Conservation (phyloP, 169 alveolate species). For the Plasmodium vinckei region DNA sequence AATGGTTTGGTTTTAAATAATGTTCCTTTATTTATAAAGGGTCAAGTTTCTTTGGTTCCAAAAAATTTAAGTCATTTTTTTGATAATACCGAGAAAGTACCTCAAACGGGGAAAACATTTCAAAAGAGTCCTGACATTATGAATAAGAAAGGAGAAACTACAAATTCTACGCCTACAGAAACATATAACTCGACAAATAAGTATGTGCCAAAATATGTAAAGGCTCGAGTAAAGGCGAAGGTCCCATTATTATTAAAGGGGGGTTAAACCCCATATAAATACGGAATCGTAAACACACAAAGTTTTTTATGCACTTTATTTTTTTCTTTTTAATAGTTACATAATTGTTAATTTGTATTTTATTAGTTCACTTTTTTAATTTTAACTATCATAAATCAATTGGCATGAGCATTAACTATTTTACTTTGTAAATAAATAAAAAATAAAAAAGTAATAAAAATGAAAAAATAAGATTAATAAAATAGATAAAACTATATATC, state of each 20-base stretch:
- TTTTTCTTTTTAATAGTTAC: neutral
- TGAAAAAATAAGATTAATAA: too few relatives aligned
- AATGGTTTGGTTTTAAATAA: slow-evolving; percentile 24
- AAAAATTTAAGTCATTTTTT: slow-evolving; percentile 34
- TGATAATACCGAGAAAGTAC: neutral
- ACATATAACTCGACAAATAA: neutral
- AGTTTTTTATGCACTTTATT: neutral
- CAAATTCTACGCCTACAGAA: neutral
- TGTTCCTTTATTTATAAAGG: slow-evolving; percentile 57
- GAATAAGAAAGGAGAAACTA: neutral
- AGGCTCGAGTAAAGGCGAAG: slow-evolving; percentile 39
- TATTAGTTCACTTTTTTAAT: too few relatives aligned
- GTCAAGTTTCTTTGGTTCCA: slow-evolving; percentile 50
- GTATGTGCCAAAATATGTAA: slow-evolving; percentile 36
- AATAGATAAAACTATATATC: neutral
- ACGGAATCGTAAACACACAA: neutral
- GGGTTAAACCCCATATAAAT: neutral
- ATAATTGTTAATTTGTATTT: neutral
- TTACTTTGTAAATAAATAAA: too few relatives aligned
- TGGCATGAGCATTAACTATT: neutral
- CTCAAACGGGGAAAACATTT: neutral
- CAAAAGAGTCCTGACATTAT: neutral
- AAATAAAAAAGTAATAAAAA: too few relatives aligned
- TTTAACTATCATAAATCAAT: neutral
- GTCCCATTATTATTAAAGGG: slow-evolving; percentile 29